phyloP scores from a whole-genome alignment of 2,329 filamentous ascomycete species.

The Colletotrichum tabaci region DNA sequence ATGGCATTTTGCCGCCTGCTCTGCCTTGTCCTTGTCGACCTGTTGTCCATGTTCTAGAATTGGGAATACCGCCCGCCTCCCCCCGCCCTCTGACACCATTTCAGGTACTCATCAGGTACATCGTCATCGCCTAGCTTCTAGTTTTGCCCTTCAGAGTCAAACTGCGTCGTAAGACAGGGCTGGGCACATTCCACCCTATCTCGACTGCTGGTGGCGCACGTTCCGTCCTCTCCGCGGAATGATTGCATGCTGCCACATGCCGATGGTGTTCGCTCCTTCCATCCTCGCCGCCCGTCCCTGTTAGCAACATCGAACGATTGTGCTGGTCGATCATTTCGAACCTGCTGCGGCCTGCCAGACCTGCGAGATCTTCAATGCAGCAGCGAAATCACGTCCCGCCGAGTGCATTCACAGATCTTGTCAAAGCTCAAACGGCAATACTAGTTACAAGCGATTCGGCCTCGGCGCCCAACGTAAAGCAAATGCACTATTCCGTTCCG shows the following conservation, averaged over 20 bases:
- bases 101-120: constrained; percentile 9
- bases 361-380: constrained; percentile 25
- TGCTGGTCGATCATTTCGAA: constrained; percentile 20
- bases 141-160: not conserved
- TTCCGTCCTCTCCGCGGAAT: constrained; percentile 25
- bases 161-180: constrained; percentile 11
- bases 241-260: constrained; percentile 24
- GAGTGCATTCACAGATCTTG: not conserved
- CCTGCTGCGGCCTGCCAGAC: not conserved
- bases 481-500: not conserved
- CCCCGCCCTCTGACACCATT: not conserved
- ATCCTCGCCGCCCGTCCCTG: not conserved
- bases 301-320: constrained; percentile 30
- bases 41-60: constrained; percentile 34
- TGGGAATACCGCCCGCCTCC: constrained; percentile 19
- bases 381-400: not conserved
- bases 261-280: constrained; percentile 11
- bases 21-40: constrained; percentile 26
- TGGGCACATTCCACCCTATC: constrained; percentile 8
- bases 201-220: constrained; percentile 20
- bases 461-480: not conserved
- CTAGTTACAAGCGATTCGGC: not conserved
- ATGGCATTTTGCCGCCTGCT: constrained; percentile 36
- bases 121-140: constrained; percentile 16
- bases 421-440: not conserved